A percentile compares a stretch with the other conserved stretches of the same genome.
Conservation (phyloP, 2,329 filamentous ascomycete genomes). For the Beauveria scarabaeidicola region DNA sequence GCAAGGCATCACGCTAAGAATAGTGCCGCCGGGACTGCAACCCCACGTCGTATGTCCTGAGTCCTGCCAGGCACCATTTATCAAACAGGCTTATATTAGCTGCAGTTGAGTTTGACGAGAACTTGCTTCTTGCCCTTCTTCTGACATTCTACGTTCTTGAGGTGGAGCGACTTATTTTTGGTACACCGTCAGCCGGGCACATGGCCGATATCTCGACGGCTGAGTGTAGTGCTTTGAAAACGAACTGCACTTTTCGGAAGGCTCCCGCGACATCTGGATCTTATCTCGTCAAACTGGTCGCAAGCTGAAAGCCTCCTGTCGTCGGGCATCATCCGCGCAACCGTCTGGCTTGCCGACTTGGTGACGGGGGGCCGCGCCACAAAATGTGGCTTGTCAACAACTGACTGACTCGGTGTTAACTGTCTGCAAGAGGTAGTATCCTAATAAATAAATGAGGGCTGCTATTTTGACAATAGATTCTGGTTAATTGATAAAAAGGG, state of each 20-base stretch:
- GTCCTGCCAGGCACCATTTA: neutral
- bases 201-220: neutral
- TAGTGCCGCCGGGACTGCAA: neutral
- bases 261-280: neutral
- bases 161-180: neutral
- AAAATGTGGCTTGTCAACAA: conserved; percentile 4
- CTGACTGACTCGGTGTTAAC: conserved; percentile 3
- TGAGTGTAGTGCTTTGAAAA: neutral
- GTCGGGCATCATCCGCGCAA: neutral
- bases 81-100: conserved; percentile 6
- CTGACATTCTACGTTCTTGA: neutral
- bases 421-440: no score
- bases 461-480: no score
- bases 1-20: neutral
- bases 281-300: neutral
- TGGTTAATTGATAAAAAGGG: no score
- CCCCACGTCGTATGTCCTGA: conserved; percentile 3
- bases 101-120: neutral
- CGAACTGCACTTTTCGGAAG: neutral
- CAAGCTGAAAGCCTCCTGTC: neutral
- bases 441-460: no score
- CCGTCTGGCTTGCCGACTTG: neutral
- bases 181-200: neutral
- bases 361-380: conserved; percentile 1
- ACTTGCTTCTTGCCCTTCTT: conserved; percentile 8